phyloP scores from a whole-genome alignment of 352 stramenopile genomes.

The Pythium periplocum region DNA sequence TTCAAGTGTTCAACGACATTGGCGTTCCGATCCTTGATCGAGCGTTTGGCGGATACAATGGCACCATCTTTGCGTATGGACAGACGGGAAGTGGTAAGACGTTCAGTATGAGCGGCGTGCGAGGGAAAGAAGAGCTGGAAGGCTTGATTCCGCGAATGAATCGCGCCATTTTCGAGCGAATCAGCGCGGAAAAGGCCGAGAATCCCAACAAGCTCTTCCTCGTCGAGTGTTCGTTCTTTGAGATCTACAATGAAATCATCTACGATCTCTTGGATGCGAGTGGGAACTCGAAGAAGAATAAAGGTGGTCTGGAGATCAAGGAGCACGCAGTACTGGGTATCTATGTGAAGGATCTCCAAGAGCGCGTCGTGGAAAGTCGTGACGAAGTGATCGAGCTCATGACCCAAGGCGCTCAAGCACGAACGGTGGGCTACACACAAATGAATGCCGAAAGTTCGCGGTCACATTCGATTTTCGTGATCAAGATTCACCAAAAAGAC shows the following conservation, averaged over 20 bases:
- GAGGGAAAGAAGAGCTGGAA: slow-evolving; percentile 48
- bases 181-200: slow-evolving; percentile 55
- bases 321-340: slow-evolving; percentile 93
- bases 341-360: slow-evolving; percentile 90
- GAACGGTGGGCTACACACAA: slow-evolving; percentile 83
- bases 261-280: slow-evolving; percentile 91
- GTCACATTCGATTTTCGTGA: slow-evolving; percentile 95
- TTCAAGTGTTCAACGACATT: slow-evolving; percentile 75
- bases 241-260: slow-evolving; percentile 97
- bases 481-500: slow-evolving; percentile 94
- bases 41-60: slow-evolving; percentile 85
- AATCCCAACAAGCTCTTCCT: slow-evolving; percentile 81
- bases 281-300: slow-evolving; percentile 83
- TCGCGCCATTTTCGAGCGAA: slow-evolving; percentile 84
- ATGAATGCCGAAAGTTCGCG: slow-evolving; percentile 93
- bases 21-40: slow-evolving; percentile 71
- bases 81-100: slow-evolving; percentile 87
- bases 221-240: slow-evolving; percentile 92
- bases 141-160: slow-evolving; percentile 92
- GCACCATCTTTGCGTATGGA: slow-evolving; percentile 88
- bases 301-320: slow-evolving; percentile 89
- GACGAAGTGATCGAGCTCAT: slow-evolving; percentile 86
- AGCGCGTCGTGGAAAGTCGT: slow-evolving; percentile 82
- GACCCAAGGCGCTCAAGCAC: slow-evolving; percentile 50
- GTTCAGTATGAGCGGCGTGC: slow-evolving; percentile 85